Conservation (phyloP, 805 yeast species). For the Cyberlindnera euphorbiiphila region DNA sequence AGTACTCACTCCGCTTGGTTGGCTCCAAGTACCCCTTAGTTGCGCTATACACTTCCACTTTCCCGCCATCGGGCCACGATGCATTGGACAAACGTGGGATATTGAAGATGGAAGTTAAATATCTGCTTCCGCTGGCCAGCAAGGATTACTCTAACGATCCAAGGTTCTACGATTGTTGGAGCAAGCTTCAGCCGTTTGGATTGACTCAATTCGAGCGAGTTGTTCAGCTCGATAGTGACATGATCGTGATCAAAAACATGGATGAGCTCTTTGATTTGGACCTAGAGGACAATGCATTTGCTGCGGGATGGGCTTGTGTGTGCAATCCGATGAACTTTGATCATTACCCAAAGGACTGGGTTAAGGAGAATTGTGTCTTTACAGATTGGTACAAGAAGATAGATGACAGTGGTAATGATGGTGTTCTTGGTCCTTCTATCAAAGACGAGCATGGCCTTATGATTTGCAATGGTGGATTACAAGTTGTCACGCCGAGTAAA, state of each 20-base stretch:
- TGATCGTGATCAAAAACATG: conserved; percentile 54
- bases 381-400: conserved; percentile 34
- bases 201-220: conserved; percentile 49
- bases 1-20: conserved; percentile 40
- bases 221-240: conserved; percentile 55
- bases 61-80: conserved; percentile 39
- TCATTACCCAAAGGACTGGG: conserved; percentile 55
- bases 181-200: conserved; percentile 53
- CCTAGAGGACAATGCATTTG: conserved; percentile 40
- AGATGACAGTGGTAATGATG: conserved; percentile 13
- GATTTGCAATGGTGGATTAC: conserved; percentile 58
- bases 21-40: conserved; percentile 48
- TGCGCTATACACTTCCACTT: conserved; percentile 49
- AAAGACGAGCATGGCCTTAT: conserved; percentile 37
- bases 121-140: conserved; percentile 39
- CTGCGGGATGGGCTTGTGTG: conserved; percentile 59
- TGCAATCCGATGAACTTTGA: conserved; percentile 51
- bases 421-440: conserved; percentile 38
- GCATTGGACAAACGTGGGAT: conserved; percentile 39
- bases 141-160: conserved; percentile 47
- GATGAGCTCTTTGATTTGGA: conserved; percentile 53
- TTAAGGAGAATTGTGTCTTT: conserved; percentile 46
- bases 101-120: conserved; percentile 37
- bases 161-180: conserved; percentile 59
- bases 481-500: conserved; percentile 43